Evolutionary conservation across 1,139 yeast genomes (phyloP), one percentile per base, ranked within the genome.

Genomic region (Meyerozyma carpophila): DNA sequence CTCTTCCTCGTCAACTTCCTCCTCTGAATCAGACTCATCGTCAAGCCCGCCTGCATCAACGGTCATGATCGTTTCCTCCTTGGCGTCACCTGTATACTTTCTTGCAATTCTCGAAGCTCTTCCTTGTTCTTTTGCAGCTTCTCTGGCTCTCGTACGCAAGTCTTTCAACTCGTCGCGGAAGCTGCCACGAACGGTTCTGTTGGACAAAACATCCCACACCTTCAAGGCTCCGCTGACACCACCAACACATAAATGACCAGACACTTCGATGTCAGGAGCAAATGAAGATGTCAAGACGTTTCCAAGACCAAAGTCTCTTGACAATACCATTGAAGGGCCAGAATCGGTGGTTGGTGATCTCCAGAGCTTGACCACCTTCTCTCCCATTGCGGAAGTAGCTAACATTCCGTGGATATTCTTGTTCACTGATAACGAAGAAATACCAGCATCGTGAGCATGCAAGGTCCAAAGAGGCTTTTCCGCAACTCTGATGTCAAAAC

Each of bases 371-470:
- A 90, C 81, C 10, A 70, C 67, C 63, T 87, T 88, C 59, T 94
- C 98, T 44, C 91, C 88, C 90, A 85, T 84, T 9, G 97, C 96
- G 45, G 95, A 83, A 3, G 98, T 89, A 26, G 82, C 81, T 61
- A 93, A 66, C 74, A 87, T 70, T 14, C 95, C 95, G 25, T 84
- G 84, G 41, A 89, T 65, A 59, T 73, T 77, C 29, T 64, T 61
- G 63, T 88, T 90, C 39, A 84, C 76, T 54, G 84, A 85, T 55
- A 94, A 76, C 3, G 94, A 76, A 9, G 97, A 84, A 48, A 93
- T 84, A 47, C 95, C 97, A 4, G 95, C 81, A 65, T 93, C 98
- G 62, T 93, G 98, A 2, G 98, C 98, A 66, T 94, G 96, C 56
- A 93, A 75, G 5, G 95, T 88, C 99, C 99, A 93, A 34, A 93